Evolutionary conservation across 2,329 filamentous ascomycete species (phyloP), one percentile per base, ranked within the genome.

Genomic region (Aspergillus tanneri): DNA sequence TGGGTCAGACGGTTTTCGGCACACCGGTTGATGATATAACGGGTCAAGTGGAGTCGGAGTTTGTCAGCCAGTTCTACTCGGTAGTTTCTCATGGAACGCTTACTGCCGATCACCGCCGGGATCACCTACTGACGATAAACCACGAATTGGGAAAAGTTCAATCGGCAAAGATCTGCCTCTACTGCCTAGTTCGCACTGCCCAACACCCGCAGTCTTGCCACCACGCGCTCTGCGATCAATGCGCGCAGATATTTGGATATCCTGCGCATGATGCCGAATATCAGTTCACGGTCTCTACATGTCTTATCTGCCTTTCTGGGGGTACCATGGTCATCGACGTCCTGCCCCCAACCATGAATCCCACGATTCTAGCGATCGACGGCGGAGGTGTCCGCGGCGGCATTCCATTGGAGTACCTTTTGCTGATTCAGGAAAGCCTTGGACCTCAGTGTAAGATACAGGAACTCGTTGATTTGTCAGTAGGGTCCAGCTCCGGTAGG

Each of bases 301-400:
- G 30, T 38, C 35, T 59, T 6, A 54, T 50, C 11, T 62, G 46
- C 38, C 35, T 52, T 3, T 55, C 54, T 9, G 18, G 35, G 3
- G 45, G 42, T 10, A 51, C 44, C 0, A 24, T 62, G 5, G 43
- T 58, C 3, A 46, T 60, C 0, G 47, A 60, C 14, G 24, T 64
- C 8, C 51, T 63, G n/a, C 57, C 52, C 4, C 51, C 51, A 5
- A 66, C 56, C 3, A 56, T 56, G 11, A 61, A 59, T 16, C 58
- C 55, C 2, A 49, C 39, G 12, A 50, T 67, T 11, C 43, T 67
- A 6, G 56, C 57, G 5, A 62, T 67, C 30, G 55, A 67, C 32
- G 51, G 58, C 5, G 54, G 57, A 3, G 53, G 60, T 2, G 51
- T 62, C n/a, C 49, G 56, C 5, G 57, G 53, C 10, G 50, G 63